phyloP scores from a whole-genome alignment of 2,329 filamentous ascomycete species.

The Neocatenulostroma microsporum region DNA sequence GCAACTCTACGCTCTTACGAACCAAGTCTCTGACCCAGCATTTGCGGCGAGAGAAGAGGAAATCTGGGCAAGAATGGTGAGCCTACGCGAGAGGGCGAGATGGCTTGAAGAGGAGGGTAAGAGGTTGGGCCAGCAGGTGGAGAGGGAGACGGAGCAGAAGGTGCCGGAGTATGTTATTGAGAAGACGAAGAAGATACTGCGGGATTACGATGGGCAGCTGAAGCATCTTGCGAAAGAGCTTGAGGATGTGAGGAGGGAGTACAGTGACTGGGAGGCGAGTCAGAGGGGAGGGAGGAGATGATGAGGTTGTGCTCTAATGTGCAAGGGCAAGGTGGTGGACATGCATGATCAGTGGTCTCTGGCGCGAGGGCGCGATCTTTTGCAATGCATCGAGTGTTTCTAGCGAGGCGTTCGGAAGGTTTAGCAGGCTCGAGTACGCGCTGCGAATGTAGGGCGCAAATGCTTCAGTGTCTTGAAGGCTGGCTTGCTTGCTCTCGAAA shows the following conservation, averaged over 20 bases:
- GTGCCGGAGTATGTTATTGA: slow-evolving; percentile 63
- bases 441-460: too few species aligned
- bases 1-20: slow-evolving; percentile 62
- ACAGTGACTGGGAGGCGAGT: slow-evolving; percentile 50
- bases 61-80: slow-evolving; percentile 74
- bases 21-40: slow-evolving; percentile 63
- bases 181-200: slow-evolving; percentile 70
- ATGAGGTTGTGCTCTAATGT: too few species aligned
- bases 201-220: slow-evolving; percentile 75
- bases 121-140: slow-evolving; percentile 48
- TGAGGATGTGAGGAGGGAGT: slow-evolving; percentile 51
- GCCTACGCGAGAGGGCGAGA: slow-evolving; percentile 64
- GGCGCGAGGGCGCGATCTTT: too few species aligned
- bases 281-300: slow-evolving; percentile 1
- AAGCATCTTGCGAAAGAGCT: slow-evolving; percentile 63
- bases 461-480: too few species aligned
- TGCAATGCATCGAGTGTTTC: too few species aligned
- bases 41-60: slow-evolving; percentile 71
- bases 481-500: too few species aligned
- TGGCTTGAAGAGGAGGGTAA: slow-evolving; percentile 67
- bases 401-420: too few species aligned
- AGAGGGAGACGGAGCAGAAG: slow-evolving; percentile 36
- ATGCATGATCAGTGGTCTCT: too few species aligned
- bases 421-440: too few species aligned
- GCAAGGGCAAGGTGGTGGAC: too few species aligned